These are phyloP conservation scores for Cymbopogon citratus DNA, from an alignment of 176 grass and related monocot species.

Conservation along the genomic window DNA sequence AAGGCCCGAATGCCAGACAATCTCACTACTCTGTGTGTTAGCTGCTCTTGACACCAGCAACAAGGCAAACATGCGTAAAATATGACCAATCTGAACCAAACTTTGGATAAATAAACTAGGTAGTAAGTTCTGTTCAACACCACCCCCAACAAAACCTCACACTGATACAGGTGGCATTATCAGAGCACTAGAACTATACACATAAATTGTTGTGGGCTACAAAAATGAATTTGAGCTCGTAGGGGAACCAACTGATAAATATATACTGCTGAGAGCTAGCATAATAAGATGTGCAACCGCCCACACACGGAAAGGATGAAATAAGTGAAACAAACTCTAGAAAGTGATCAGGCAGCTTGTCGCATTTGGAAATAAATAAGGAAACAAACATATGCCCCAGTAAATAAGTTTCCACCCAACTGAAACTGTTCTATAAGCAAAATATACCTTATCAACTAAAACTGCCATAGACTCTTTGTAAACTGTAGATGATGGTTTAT, in stretches of 20 bases:
- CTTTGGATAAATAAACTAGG: neutral
- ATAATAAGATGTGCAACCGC: neutral
- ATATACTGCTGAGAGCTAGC: neutral
- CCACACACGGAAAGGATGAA: neutral
- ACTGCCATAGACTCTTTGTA: neutral
- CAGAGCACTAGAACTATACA: neutral
- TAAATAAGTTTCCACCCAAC: neutral
- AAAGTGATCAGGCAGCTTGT: neutral
- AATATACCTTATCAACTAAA: neutral
- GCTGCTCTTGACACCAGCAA: neutral
- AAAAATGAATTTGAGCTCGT: neutral
- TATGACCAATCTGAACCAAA: neutral
- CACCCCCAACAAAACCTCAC: neutral
- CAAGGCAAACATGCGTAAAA: neutral
- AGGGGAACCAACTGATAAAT: neutral
- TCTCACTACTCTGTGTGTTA: neutral
- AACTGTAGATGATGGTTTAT: neutral
- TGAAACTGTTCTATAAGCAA: neutral
- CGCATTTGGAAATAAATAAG: neutral
- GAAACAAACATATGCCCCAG: neutral
- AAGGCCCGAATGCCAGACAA: neutral
- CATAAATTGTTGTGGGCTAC: neutral
- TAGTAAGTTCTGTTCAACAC: neutral
- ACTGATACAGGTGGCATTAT: neutral
- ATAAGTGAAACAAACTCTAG: slow-evolving; percentile 1